Base-by-base conservation (phyloP, 2,329 filamentous ascomycete genomes). In the Calonectria leucothoes region DNA sequence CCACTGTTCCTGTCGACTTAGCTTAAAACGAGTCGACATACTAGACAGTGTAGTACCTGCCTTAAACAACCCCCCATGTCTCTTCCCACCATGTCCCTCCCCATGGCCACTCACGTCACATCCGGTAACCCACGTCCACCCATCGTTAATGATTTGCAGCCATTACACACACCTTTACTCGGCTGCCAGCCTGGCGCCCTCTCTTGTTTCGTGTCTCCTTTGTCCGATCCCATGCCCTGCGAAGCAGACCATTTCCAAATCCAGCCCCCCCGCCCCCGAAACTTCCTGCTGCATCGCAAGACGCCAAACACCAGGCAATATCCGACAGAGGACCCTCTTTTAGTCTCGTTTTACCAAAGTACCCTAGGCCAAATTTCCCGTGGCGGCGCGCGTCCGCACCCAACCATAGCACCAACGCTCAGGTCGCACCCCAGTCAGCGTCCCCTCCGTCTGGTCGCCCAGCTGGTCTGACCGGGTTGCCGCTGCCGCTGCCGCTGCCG, bases 401-500 rank as follows among this genome's bases (percentile, higher is more conserved):
- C 35, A 66, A 49, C 61, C 61, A 71, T 48, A 61, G 57, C 70
- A 72, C 65, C 57, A 66, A 65, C 57, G 51, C 29, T 63, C 42
- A 35, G 23, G 39, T 64, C 63, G 25, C 25, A 39, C 57, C 72
- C 70, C 74, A 70, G 49, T 57, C 70, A 72, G 73, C 63, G 69
- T 73, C 37, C 61, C 57, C 63, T 65, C 33, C n/a, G 39, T 2
- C 31, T 33, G 29, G 55, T 55, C 68, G 33, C 52, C 59, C 74
- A 61, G 55, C 69, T 74, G 45, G 61, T 61, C 29, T 64, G 66
- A 37, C 70, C 52, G 69, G 51, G 65, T 71, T 71, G 27, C 63
- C 52, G 63, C 63, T 61, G 67, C 71, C 66, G 66, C 65, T 74
- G 52, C 71, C 72, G 71, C 69, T 72, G 63, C 75, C 75, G 71